These are phyloP conservation scores for Kwoniella shandongensis DNA, from an alignment of 768 basidiomycete genomes.

Conservation along the genomic window DNA sequence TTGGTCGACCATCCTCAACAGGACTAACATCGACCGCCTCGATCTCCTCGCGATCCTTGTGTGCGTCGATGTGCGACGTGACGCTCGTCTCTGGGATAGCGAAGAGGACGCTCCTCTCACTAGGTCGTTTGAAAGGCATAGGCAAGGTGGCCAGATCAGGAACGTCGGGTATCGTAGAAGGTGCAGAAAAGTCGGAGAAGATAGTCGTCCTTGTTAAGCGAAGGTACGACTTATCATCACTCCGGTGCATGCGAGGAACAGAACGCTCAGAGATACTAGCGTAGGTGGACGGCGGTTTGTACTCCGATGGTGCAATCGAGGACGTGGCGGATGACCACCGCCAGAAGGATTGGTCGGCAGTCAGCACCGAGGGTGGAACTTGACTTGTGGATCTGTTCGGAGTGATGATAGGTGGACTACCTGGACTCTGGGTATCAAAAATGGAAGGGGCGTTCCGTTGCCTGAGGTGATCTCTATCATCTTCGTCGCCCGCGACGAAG, in stretches of 20 bases:
- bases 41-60: not conserved
- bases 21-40: not conserved
- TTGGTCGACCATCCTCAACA: not conserved
- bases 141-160: constrained; percentile 13
- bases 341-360: constrained; percentile 8
- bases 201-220: constrained; percentile 14
- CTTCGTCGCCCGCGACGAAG: constrained; percentile 2
- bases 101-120: constrained; percentile 5
- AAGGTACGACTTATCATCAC: constrained; percentile 8
- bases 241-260: not conserved
- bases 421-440: constrained; percentile 3
- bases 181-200: constrained; percentile 20
- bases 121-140: constrained; percentile 11
- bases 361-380: too few relatives aligned
- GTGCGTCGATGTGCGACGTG: not conserved
- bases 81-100: constrained; percentile 9
- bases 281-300: constrained; percentile 3
- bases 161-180: constrained; percentile 17
- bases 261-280: not conserved
- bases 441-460: constrained; percentile 10
- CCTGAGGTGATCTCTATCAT: not conserved
- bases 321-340: constrained; percentile 14
- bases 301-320: constrained; percentile 9
- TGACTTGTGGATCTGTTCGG: too few relatives aligned
- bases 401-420: too few relatives aligned